Conservation (phyloP, 371 early-diverging fungal species). For the Rhizopus stolonifer region DNA sequence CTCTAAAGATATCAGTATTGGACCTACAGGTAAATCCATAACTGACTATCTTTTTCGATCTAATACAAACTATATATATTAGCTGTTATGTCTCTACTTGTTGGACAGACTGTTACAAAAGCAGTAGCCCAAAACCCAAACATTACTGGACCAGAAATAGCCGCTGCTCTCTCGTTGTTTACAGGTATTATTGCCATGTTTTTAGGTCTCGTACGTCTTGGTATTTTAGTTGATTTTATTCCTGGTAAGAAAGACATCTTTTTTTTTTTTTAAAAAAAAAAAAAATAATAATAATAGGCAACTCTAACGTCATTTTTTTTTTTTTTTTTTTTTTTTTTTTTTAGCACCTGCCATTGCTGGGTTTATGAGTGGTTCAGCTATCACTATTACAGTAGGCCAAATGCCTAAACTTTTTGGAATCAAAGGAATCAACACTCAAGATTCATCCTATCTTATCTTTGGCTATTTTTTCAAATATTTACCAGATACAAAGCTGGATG, state of each 20-base stretch:
- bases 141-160: conserved; percentile 45
- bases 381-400: conserved; percentile 79
- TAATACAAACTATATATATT: background rate
- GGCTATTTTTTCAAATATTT: conserved; percentile 53
- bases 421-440: conserved; percentile 58
- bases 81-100: conserved; percentile 81
- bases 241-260: conserved; percentile 41
- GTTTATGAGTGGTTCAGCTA: conserved; percentile 74
- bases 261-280: background rate
- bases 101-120: conserved; percentile 66
- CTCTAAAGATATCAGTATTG: conserved; percentile 84
- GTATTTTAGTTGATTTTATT: conserved; percentile 87
- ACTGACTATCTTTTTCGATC: background rate
- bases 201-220: conserved; percentile 76
- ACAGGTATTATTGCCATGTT: conserved; percentile 62
- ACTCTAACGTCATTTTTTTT: no score
- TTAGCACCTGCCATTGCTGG: conserved; percentile 61
- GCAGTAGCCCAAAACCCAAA: conserved; percentile 32
- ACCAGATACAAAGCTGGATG: conserved; percentile 47
- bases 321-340: no score
- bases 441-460: conserved; percentile 56
- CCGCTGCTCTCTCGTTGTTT: conserved; percentile 56
- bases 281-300: no score
- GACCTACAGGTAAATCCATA: conserved; percentile 61
- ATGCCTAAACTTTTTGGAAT: conserved; percentile 77